Base-by-base conservation (phyloP, 306 rosid genomes). In the Prosopis cineraria region DNA sequence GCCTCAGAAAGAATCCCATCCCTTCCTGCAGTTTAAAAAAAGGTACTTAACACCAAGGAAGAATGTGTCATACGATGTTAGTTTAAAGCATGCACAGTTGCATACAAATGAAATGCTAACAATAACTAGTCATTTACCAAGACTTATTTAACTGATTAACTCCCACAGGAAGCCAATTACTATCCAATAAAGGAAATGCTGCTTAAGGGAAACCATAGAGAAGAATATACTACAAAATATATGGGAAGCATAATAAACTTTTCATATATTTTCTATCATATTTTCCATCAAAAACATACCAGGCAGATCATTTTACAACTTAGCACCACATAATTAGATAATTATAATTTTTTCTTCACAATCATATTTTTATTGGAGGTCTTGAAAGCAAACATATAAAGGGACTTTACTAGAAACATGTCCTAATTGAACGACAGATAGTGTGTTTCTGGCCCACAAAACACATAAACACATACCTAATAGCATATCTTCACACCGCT, bases 401-500 rank as follows among this genome's bases (percentile, higher is more conserved):
- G 7, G 16, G 25, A 56, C 63, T 24, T 24, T 56, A 56, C 8
- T 24, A 22, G 12, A 56, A 24, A 58, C 4, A 11, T 10, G 6
- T 58, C 65, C 19, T 29, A 27, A 13, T 4, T 58, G 65, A 58
- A 58, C 10, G 34, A 34, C 24, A 73, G 60, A 75, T 71, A 69
- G 60, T 24, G 68, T 30, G 62, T 60, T 78, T 64, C 47, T 56
- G 16, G 47, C 30, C 77, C 68, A 74, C 22, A 78, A 19, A n/a
- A 33, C 27, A 16, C 13, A 9, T 9, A 12, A 17, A 82, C 47
- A n/a, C n/a, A 75, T 85, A 91, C 98, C 98, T 74, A 84, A 71
- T 43, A 95, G 80, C 98, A 92, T 92, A 80, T 92, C 97, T 90
- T 95, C 97, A 83, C 98, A 95, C 24, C 93, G 91, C 43, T 75